phyloP scores from a whole-genome alignment of 2,329 filamentous ascomycete genomes.

The Aureobasidium sp. region DNA sequence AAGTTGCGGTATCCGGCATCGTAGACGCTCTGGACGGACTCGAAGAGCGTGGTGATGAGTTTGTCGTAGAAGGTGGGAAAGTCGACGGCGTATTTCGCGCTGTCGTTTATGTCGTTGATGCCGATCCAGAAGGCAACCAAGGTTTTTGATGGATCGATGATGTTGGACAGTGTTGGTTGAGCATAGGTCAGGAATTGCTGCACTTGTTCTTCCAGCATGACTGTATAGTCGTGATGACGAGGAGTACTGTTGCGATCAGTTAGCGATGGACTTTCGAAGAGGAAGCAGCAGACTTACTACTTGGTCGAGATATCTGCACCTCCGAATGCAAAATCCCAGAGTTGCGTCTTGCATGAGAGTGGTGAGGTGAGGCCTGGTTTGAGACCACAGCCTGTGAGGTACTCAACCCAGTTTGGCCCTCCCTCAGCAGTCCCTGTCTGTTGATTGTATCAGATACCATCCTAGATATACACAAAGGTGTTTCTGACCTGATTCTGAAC shows the following conservation, averaged over 20 bases:
- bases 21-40: constrained; percentile 33
- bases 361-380: constrained; percentile 36
- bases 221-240: constrained; percentile 33
- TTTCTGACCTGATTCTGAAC: constrained; percentile 37
- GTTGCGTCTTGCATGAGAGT: constrained; percentile 35
- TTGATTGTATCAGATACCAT: neutral
- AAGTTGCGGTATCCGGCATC: constrained; percentile 37
- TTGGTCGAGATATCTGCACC: constrained; percentile 41
- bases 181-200: constrained; percentile 40
- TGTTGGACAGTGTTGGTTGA: constrained; percentile 30
- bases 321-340: constrained; percentile 51
- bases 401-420: constrained; percentile 48
- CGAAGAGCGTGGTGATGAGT: constrained; percentile 34
- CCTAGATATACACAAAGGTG: too few species aligned
- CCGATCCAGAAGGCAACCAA: constrained; percentile 47
- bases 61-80: constrained; percentile 36
- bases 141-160: constrained; percentile 29
- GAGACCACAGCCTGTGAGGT: constrained; percentile 43
- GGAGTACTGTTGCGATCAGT: constrained; percentile 20
- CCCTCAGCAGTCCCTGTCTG: constrained; percentile 42
- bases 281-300: constrained; percentile 23
- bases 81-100: constrained; percentile 23
- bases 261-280: constrained; percentile 16
- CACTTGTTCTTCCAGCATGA: constrained; percentile 43
- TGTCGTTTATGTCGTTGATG: constrained; percentile 49